Base-by-base conservation (phyloP, 805 yeast species). In the Kodamaea laetipori region DNA sequence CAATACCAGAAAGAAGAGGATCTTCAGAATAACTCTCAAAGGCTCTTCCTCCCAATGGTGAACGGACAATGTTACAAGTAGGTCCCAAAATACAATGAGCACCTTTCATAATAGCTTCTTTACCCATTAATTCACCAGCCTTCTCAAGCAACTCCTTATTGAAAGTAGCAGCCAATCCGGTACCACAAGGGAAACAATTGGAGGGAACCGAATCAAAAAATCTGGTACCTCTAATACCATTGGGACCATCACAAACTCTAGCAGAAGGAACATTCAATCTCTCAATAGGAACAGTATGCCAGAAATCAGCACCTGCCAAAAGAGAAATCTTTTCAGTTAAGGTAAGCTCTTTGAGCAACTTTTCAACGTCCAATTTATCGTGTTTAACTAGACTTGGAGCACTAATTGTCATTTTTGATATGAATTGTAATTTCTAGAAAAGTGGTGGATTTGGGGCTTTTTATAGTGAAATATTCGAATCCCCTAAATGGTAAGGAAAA, bases 21-120 rank as follows among this genome's bases (percentile, higher is more conserved):
- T 81, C 86, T 59, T 81, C 86, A 16, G 78, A 67, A 60, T 76
- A 81, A 25, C 80, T 70, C 58, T 81, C 86, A 53, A 80, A 81
- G 2, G 80, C 80, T 43, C 86, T 63, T 15, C 86, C 85, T 19
- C 84, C 84, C 24, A 76, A 60, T 10, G 84, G 84, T 9, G 74
- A 72, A 42, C 85, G 64, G 42, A 71, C 78, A 50, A 78, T 79
- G 63, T 80, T 80, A 46, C 66, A 60, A n/a, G 53, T 50, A 34
- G 80, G 80, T 6, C 78, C 80, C 37, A 76, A 60, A 39, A 76
- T 68, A 16, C 74, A 73, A 49, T 75, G 77, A 8, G 72, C 81
- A 28, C 77, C 74, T 51, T 80, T 79, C 50, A 71, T 69, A 47
- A 64, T 74, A 18, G 82, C 81, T 56, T 80, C 84, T 18, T 55